phyloP scores from a whole-genome alignment of 2,329 filamentous ascomycete species.

The Penicillium sp. region DNA sequence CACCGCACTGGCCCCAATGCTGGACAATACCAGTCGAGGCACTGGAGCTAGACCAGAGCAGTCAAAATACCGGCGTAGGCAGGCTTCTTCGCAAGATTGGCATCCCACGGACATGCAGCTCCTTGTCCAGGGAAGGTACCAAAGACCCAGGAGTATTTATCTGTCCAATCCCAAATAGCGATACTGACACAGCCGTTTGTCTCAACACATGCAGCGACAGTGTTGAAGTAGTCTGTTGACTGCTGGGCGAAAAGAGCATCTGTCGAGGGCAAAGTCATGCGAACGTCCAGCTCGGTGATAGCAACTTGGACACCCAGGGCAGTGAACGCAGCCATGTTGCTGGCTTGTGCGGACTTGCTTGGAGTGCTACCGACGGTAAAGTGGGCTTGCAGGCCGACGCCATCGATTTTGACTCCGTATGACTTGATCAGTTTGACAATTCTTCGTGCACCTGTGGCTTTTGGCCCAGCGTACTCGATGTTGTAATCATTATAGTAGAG shows the following conservation, averaged over 20 bases:
- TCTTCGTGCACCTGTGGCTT: constrained; percentile 32
- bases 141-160: constrained; percentile 48
- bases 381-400: constrained; percentile 45
- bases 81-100: constrained; percentile 46
- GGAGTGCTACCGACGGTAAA: constrained; percentile 43
- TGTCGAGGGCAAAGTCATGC: constrained; percentile 38
- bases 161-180: constrained; percentile 43
- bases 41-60: constrained; percentile 16
- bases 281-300: constrained; percentile 48
- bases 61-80: constrained; percentile 39
- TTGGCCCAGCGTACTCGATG: constrained; percentile 38
- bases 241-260: constrained; percentile 27
- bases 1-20: constrained; percentile 30
- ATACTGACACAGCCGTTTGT: constrained; percentile 32
- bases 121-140: constrained; percentile 43
- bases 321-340: constrained; percentile 37
- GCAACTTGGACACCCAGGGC: constrained; percentile 41
- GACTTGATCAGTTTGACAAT: constrained; percentile 40
- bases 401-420: constrained; percentile 45
- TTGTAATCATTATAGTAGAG: constrained; percentile 47
- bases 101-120: constrained; percentile 46
- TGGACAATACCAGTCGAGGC: constrained; percentile 14
- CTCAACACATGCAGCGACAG: constrained; percentile 30
- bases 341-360: constrained; percentile 35
- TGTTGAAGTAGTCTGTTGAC: constrained; percentile 30